phyloP scores from a whole-genome alignment of 2,329 filamentous ascomycete species.

The Tetracladium maxilliforme region DNA sequence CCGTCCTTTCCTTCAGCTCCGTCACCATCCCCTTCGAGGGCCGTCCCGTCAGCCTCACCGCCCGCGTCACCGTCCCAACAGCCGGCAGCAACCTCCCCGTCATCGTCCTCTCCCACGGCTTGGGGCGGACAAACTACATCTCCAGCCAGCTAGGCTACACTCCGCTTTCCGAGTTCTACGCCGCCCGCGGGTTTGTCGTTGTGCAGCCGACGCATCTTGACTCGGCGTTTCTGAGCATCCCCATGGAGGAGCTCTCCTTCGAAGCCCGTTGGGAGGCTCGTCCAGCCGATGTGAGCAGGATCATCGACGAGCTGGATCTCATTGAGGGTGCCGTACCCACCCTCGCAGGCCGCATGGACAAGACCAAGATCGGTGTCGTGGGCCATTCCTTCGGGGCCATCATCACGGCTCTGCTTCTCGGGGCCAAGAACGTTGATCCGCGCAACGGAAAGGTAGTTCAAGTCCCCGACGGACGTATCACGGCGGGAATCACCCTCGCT shows the following conservation, averaged over 20 bases:
- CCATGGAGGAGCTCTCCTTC: slow-evolving; percentile 6
- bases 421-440: slow-evolving; percentile 17
- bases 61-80: slow-evolving; percentile 19
- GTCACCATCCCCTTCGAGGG: slow-evolving; percentile 6
- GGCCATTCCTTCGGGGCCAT: slow-evolving; percentile 23
- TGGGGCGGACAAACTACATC: slow-evolving; percentile 20
- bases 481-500: slow-evolving; percentile 19
- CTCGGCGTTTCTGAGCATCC: slow-evolving; percentile 16
- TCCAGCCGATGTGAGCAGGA: slow-evolving; percentile 17
- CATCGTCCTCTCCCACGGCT: slow-evolving; percentile 24
- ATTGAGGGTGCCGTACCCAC: slow-evolving; percentile 18
- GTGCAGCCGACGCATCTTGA: slow-evolving; percentile 25
- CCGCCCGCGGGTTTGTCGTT: slow-evolving; percentile 24
- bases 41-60: slow-evolving; percentile 14
- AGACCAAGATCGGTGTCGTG: slow-evolving; percentile 15
- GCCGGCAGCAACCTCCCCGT: slow-evolving; percentile 18
- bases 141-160: slow-evolving; percentile 24
- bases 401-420: slow-evolving; percentile 19
- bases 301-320: slow-evolving; percentile 20
- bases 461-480: slow-evolving; percentile 18
- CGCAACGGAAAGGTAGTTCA: slow-evolving; percentile 8
- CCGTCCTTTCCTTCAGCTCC: slow-evolving; percentile 13
- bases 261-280: slow-evolving; percentile 18
- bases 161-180: slow-evolving; percentile 24
- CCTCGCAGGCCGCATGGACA: slow-evolving; percentile 19